Evolutionary conservation across 805 yeast species (phyloP).

Genomic region (Candida odintsovae): DNA sequence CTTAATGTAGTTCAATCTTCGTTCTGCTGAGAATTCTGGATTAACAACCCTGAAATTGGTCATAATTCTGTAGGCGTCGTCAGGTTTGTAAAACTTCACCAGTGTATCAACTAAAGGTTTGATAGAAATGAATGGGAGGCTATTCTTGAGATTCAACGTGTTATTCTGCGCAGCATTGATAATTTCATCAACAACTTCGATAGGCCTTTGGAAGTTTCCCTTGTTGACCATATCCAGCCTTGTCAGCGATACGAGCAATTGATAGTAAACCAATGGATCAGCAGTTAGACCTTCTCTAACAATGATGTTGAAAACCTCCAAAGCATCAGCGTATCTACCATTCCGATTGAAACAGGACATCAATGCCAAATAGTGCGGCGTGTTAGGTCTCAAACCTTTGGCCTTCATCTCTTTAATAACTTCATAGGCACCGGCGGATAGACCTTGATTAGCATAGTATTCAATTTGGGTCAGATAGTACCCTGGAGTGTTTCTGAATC

Average conservation of each 20-base stretch:
- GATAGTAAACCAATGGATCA: conserved; percentile 25
- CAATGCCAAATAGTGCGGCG: conserved; percentile 25
- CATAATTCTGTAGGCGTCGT: conserved; percentile 27
- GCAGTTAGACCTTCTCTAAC: conserved; percentile 19
- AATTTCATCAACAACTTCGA: conserved; percentile 25
- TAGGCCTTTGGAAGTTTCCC: conserved; percentile 24
- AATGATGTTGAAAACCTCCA: conserved; percentile 24
- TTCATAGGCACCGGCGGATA: conserved; percentile 26
- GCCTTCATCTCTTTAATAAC: conserved; percentile 25
- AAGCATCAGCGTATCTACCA: conserved; percentile 23
- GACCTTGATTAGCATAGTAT: conserved; percentile 9
- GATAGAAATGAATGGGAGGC: conserved; percentile 28
- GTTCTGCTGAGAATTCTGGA: conserved; percentile 19
- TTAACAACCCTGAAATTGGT: conserved; percentile 25
- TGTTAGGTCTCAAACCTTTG: conserved; percentile 9
- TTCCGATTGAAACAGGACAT: conserved; percentile 26
- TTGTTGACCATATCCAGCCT: conserved; percentile 23
- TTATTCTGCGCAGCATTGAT: conserved; percentile 23
- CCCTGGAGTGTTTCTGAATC: not conserved
- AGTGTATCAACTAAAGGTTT: conserved; percentile 31
- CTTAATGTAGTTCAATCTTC: conserved; percentile 23
- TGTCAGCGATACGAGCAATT: conserved; percentile 26
- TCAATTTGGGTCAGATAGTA: conserved; percentile 3
- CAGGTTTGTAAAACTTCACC: conserved; percentile 26
- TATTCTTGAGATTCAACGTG: conserved; percentile 16